Conservation (phyloP, 306 rosid species). For the Acacia acuminata region DNA sequence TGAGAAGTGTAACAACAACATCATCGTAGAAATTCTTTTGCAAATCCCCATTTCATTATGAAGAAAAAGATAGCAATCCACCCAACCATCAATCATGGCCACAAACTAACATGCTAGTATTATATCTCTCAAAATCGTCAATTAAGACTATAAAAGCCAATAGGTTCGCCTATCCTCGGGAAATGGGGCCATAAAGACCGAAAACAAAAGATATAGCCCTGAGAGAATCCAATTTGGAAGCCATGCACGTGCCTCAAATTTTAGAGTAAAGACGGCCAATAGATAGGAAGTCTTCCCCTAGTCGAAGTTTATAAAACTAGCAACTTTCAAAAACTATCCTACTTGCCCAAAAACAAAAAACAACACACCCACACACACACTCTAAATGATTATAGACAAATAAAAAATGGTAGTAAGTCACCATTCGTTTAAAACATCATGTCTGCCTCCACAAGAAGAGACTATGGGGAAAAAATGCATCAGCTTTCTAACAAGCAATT, state of each 20-base stretch:
- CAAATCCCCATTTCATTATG: slow-evolving; percentile 4
- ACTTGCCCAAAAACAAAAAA: neutral
- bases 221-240: neutral
- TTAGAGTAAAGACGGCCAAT: neutral
- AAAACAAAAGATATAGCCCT: neutral
- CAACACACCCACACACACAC: neutral
- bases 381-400: neutral
- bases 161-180: neutral
- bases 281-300: neutral
- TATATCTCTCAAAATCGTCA: neutral
- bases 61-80: slow-evolving; percentile 2
- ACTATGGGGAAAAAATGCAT: too few relatives aligned
- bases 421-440: too few relatives aligned
- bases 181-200: neutral
- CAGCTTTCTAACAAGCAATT: too few relatives aligned
- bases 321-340: neutral
- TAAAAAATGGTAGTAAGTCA: neutral
- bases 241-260: neutral
- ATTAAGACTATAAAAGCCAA: neutral
- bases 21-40: slow-evolving; percentile 2
- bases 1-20: neutral
- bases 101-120: neutral
- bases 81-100: slow-evolving; percentile 5
- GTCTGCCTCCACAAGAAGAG: too few relatives aligned
- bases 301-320: neutral